Conservation (phyloP, 495 filamentous ascomycete genomes). For the Monascus purpureus region DNA sequence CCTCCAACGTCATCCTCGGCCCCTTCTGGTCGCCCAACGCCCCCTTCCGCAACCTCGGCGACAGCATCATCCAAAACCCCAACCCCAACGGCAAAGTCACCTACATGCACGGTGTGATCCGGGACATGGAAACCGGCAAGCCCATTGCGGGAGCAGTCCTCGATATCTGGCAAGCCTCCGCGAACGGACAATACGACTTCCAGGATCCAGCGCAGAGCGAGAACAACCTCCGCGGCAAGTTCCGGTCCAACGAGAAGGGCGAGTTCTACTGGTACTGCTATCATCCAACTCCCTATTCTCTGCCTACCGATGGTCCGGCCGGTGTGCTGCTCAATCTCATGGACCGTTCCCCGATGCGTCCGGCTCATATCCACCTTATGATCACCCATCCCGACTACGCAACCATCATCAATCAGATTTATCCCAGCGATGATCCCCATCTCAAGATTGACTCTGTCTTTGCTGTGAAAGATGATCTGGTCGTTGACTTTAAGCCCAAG, state of each 20-base stretch:
- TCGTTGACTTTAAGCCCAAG: conserved; percentile 48
- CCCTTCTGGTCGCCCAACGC: conserved; percentile 82
- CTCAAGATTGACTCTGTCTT: conserved; percentile 50
- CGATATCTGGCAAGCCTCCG: conserved; percentile 76
- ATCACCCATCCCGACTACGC: conserved; percentile 34
- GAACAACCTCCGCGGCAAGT: conserved; percentile 78
- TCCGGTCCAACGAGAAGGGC: conserved; percentile 61
- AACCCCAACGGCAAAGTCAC: conserved; percentile 49
- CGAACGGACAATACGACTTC: conserved; percentile 84
- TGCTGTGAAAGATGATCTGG: conserved; percentile 50
- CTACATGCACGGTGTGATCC: conserved; percentile 62
- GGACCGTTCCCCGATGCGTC: conserved; percentile 48
- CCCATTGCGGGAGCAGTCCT: conserved; percentile 58
- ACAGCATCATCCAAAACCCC: conserved; percentile 54
- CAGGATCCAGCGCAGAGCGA: conserved; percentile 66
- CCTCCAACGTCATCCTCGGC: conserved; percentile 70
- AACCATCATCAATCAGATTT: conserved; percentile 50
- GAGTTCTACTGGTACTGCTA: conserved; percentile 72
- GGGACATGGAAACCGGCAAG: conserved; percentile 57
- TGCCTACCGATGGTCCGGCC: conserved; percentile 64
- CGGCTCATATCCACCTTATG: conserved; percentile 37
- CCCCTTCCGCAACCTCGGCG: conserved; percentile 59
- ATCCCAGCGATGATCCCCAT: conserved; percentile 46
- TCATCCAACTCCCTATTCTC: conserved; percentile 65
- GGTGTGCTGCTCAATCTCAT: conserved; percentile 53